These are phyloP conservation scores for Citrus trifoliata DNA, from an alignment of 345 rosid species.

Conservation along the genomic window DNA sequence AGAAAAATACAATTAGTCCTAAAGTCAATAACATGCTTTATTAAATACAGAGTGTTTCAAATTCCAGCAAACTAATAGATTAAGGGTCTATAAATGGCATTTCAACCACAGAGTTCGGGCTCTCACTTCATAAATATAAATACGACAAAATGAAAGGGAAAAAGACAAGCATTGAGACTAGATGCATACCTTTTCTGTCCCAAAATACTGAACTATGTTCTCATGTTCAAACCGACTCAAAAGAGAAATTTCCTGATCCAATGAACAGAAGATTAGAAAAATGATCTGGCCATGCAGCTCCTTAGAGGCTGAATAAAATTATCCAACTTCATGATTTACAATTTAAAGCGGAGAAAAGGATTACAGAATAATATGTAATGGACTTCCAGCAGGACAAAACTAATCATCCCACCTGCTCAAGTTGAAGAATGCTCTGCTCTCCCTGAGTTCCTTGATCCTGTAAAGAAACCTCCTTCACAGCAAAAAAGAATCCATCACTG, in stretches of 20 bases:
- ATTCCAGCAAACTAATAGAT: background rate
- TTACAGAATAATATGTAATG: background rate
- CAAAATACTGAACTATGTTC: constrained; percentile 75
- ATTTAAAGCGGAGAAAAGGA: background rate
- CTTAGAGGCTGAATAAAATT: background rate
- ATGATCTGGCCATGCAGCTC: background rate
- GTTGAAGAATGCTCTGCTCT: constrained; percentile 65
- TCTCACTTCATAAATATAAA: background rate
- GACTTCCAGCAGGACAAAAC: background rate
- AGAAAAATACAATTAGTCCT: background rate
- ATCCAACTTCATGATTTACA: background rate
- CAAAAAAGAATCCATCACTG: constrained; percentile 85
- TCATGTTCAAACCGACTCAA: constrained; percentile 84
- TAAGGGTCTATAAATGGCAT: background rate
- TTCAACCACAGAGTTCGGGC: background rate
- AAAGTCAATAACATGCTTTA: background rate
- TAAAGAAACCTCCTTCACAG: constrained; percentile 85
- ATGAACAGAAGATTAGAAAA: background rate
- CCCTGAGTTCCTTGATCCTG: constrained; percentile 74
- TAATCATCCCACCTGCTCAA: constrained; percentile 57
- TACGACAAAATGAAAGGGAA: background rate
- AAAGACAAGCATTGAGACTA: background rate
- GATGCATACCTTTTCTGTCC: constrained; percentile 64
- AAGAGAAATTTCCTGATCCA: constrained; percentile 69
- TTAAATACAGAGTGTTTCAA: background rate